phyloP scores from a whole-genome alignment of 768 basidiomycete species.

The Floccularia luteovirens region DNA sequence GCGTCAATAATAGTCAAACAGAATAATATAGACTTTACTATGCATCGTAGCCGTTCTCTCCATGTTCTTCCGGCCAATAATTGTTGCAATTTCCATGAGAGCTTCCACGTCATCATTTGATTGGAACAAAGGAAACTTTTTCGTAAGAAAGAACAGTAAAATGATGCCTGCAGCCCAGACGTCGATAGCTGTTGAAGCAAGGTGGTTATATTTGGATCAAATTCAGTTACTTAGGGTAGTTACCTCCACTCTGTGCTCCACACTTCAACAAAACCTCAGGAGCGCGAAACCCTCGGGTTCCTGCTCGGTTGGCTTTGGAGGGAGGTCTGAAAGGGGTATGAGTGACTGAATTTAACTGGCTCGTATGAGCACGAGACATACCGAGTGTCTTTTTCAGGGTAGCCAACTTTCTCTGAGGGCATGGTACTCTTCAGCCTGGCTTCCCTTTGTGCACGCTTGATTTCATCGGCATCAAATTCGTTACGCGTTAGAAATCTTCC shows the following conservation, averaged over 20 bases:
- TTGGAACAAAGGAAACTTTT: constrained; percentile 92
- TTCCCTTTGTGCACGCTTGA: constrained; percentile 54
- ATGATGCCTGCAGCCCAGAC: constrained; percentile 95
- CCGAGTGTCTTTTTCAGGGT: constrained; percentile 70
- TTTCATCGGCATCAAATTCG: constrained; percentile 37
- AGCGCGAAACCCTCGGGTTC: constrained; percentile 93
- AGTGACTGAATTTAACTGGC: background rate
- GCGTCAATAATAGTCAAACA: constrained; percentile 1
- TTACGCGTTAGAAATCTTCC: constrained; percentile 39
- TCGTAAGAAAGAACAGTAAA: constrained; percentile 83
- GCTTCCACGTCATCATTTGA: constrained; percentile 94
- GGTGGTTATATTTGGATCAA: background rate
- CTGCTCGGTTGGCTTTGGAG: constrained; percentile 93
- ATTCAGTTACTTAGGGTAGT: constrained; percentile 14
- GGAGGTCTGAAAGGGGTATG: constrained; percentile 41
- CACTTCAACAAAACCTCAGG: constrained; percentile 97
- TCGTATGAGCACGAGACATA: constrained; percentile 15
- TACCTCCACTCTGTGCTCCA: constrained; percentile 86
- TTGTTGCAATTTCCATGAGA: constrained; percentile 86
- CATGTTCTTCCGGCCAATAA: constrained; percentile 78
- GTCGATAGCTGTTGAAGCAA: constrained; percentile 67
- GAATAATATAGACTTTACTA: constrained; percentile 46
- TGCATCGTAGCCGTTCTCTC: constrained; percentile 84
- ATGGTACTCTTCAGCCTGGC: constrained; percentile 45
- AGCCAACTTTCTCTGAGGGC: constrained; percentile 69